Base-by-base conservation (phyloP, 176 grass and related monocot genomes). In the Rhynchospora breviuscula region DNA sequence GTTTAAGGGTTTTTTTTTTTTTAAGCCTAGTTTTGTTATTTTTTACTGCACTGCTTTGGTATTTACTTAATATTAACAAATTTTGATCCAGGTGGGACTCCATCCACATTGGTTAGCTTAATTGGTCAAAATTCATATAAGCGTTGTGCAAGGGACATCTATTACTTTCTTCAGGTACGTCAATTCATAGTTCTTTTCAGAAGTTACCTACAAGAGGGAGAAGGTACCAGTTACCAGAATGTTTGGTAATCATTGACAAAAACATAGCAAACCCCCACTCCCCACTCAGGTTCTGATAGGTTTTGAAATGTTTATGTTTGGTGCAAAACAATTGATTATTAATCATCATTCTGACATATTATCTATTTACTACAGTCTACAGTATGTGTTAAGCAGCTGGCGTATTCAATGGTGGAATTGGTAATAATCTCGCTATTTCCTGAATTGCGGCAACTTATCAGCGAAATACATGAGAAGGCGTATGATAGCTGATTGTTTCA, bases 81-180 rank as follows among this genome's bases (percentile, higher is more conserved):
- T 19, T 9, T 78, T 78, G 3, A 31, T 51, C 51, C 84, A 99
- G 96, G 84, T 81, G 96, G 93, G 82, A 94, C 96, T 92, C 88
- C 93, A 76, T 74, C 96, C 10, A 84, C 96, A 35, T 89, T 99
- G 87, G 93, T 99, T 73, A 95, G 96, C 86, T 92, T 99, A 84
- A 93, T 99, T 75, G 96, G 96, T 51, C 81, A 88, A 85, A 93
- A 91, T 77, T 87, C 94, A 80, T 99, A 99, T 59, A 85, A 77
- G 19, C 89, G 89, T 10, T 89, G 93, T 48, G 88, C 93, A 49
- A 89, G 85, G 80, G 96, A 99, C 63, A 88, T 99, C 5, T 99
- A 99, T 81, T 99, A 95, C 85, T 99, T 96, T 87, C 86, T 99
- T 63, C 96, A 99, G 86, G 96, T 95, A 89, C 86, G 84, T 85